Conservation (phyloP, 441 rosid species). For the Rhodomyrtus psidioides region DNA sequence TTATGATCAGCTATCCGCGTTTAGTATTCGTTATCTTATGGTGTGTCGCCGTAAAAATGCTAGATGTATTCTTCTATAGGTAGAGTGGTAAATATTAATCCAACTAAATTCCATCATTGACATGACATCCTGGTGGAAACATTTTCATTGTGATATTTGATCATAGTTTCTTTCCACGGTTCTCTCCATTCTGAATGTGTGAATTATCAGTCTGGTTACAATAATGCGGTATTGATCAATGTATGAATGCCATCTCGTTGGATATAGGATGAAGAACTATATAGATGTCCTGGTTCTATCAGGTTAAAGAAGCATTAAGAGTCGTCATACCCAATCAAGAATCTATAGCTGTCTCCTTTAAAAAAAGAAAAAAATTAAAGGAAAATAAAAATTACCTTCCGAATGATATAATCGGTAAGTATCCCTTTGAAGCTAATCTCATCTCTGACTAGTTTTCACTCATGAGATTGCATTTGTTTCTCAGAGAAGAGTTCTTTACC, state of each 20-base stretch:
- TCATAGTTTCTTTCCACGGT: not conserved
- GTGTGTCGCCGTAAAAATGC: not conserved
- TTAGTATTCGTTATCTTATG: not conserved
- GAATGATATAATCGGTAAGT: not conserved
- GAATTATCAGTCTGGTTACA: not conserved
- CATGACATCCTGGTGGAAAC: not conserved
- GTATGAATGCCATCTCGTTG: not conserved
- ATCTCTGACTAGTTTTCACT: not conserved
- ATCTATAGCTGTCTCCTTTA: not conserved
- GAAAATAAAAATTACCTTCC: not conserved
- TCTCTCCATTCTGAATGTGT: not conserved
- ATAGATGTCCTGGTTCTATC: not conserved
- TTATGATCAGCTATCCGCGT: not conserved
- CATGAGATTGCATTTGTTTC: not conserved
- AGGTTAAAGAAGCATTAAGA: not conserved
- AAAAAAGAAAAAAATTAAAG: too few species aligned
- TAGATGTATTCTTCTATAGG: not conserved
- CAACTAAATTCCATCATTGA: not conserved
- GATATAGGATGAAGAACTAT: not conserved
- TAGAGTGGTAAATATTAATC: not conserved
- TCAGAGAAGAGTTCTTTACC: slow-evolving; percentile 81
- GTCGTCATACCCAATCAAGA: not conserved
- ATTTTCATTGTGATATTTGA: not conserved
- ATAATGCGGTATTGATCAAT: not conserved
- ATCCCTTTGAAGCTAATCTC: not conserved